Evolutionary conservation across 192 early-diverging fungal genomes (phyloP).

Genomic region (Umbelopsis vinacea): DNA sequence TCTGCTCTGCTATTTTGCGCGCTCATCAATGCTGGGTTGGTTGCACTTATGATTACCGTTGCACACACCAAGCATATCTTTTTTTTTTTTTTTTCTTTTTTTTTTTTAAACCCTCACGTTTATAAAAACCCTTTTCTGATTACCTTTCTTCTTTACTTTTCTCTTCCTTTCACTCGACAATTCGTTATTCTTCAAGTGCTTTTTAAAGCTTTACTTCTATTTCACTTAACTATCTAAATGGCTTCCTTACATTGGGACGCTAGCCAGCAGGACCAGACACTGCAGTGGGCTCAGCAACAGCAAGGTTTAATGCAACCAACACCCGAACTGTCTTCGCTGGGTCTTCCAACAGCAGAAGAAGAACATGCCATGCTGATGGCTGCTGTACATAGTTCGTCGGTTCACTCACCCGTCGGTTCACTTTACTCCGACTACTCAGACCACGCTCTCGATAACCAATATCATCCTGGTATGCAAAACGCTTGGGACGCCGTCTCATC

Average conservation of each 20-base stretch:
- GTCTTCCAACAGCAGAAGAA: conserved; percentile 22
- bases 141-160: conserved; percentile 4
- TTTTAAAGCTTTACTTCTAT: not conserved
- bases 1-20: too few species aligned
- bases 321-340: not conserved
- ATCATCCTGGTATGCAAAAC: not conserved
- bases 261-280: not conserved
- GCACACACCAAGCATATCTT: conserved; percentile 10
- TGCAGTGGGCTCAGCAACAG: conserved; percentile 5
- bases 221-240: not conserved
- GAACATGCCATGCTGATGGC: conserved; percentile 8
- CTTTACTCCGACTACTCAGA: conserved; percentile 12
- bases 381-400: not conserved
- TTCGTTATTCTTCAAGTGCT: too few species aligned
- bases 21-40: not conserved
- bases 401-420: conserved; percentile 6
- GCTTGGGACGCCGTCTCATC: conserved; percentile 13
- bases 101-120: not conserved
- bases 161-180: not conserved
- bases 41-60: not conserved
- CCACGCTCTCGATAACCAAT: conserved; percentile 17
- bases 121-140: conserved; percentile 22
- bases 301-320: not conserved
- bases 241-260: not conserved
- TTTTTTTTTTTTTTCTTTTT: too few species aligned